These are phyloP conservation scores for Hymenoscyphus repandus DNA, from an alignment of 2,329 filamentous ascomycete genomes.

Conservation along the genomic window DNA sequence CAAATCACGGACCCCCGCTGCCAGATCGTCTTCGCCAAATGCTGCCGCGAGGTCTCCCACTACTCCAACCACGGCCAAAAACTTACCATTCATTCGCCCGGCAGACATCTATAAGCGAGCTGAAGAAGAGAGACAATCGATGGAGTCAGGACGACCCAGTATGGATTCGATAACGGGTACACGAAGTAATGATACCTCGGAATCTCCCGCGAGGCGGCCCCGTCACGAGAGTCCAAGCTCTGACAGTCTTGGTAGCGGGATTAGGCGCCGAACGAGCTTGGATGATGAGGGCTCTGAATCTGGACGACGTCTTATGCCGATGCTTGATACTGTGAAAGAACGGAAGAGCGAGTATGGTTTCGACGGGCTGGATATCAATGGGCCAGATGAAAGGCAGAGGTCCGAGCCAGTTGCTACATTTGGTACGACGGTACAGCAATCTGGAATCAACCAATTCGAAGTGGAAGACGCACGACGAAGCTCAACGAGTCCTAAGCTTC, in stretches of 20 bases:
- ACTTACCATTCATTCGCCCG: conserved; percentile 63
- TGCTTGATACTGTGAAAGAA: conserved; percentile 50
- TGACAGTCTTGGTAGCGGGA: conserved; percentile 18
- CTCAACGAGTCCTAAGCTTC: conserved; percentile 53
- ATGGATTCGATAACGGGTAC: conserved; percentile 43
- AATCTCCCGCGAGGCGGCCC: conserved; percentile 20
- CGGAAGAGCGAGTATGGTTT: conserved; percentile 55
- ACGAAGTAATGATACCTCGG: conserved; percentile 23
- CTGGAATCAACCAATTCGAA: conserved; percentile 11
- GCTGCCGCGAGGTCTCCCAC: conserved; percentile 30
- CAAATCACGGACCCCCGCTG: conserved; percentile 33
- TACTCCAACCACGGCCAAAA: conserved; percentile 38
- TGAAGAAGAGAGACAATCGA: conserved; percentile 57
- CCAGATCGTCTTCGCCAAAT: conserved; percentile 34
- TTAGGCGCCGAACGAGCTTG: conserved; percentile 16
- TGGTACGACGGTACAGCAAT: conserved; percentile 3
- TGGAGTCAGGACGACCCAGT: conserved; percentile 53
- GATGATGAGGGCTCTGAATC: conserved; percentile 35
- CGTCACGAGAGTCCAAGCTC: conserved; percentile 22
- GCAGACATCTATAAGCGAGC: conserved; percentile 72
- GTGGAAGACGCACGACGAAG: conserved; percentile 14
- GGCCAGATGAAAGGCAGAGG: conserved; percentile 7
- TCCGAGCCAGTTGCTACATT: neutral
- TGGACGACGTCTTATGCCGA: conserved; percentile 35
- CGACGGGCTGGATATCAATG: conserved; percentile 35